Percentiles rank a stretch among this genome's conserved stretches.
These are phyloP conservation scores for Akebia trifoliata DNA, from an alignment of 164 flowering plant genomes.

Conservation along the genomic window DNA sequence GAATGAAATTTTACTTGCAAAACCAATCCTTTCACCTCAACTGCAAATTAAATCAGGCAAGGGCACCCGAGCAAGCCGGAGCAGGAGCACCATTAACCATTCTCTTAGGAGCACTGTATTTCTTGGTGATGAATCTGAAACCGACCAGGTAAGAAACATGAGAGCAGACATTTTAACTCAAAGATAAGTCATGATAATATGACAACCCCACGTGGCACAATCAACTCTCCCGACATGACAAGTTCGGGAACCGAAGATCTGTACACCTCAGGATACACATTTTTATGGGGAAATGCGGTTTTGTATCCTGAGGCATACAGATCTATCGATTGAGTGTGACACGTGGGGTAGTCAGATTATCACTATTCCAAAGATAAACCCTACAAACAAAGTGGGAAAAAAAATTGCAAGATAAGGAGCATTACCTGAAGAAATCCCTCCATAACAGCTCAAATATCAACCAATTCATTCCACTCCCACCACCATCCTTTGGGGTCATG, in stretches of 20 bases:
- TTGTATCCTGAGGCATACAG: too few species aligned
- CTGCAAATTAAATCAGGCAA: too few species aligned
- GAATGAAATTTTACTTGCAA: too few species aligned
- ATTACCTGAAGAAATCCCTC: conserved; percentile 99
- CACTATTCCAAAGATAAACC: neutral
- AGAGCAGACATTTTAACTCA: too few species aligned
- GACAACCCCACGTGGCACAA: neutral
- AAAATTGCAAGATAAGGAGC: neutral
- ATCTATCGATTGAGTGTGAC: too few species aligned
- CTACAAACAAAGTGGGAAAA: neutral
- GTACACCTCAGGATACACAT: too few species aligned
- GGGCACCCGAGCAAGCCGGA: conserved; percentile 66
- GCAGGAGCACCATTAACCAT: conserved; percentile 51
- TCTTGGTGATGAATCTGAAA: conserved; percentile 88
- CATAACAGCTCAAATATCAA: conserved; percentile 85
- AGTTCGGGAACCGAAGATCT: too few species aligned
- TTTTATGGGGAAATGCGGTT: too few species aligned
- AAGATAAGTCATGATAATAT: too few species aligned
- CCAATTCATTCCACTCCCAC: conserved; percentile 71
- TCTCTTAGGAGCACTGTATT: conserved; percentile 65
- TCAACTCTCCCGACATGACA: too few species aligned
- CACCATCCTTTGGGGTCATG: conserved; percentile 40
- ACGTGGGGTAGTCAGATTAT: too few species aligned
- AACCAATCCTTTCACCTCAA: too few species aligned
- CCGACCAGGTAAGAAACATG: neutral